Base-by-base conservation (phyloP, 768 basidiomycete species). In the Russula olivacea region DNA sequence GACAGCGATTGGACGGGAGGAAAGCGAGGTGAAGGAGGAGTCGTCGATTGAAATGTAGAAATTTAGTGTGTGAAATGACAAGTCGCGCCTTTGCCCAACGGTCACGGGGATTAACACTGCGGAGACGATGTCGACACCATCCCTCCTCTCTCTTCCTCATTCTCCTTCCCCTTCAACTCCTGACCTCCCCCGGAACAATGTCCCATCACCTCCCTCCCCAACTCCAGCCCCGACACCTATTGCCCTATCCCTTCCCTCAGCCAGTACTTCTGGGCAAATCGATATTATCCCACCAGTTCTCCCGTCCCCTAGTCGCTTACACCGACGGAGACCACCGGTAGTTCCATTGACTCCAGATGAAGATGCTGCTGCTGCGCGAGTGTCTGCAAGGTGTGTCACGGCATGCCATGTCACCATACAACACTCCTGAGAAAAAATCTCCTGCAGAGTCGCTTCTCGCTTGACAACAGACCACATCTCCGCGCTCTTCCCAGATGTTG, bases 381-480 rank as follows among this genome's bases (percentile, higher is more conserved):
- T 65, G 21, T 59, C 63, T 19, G 40, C 63, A 41, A 65, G 61
- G 67, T 68, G 14, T 34, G 65, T 32, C 43, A 9, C 28, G 3
- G n/a, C 49, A 21, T 1, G 17, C 32, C 49, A 53, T 61, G n/a
- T 61, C 57, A 38, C 2, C 14, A 19, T n/a, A n/a, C 23, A n/a
- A 12, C 34, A 28, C 19, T 34, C 36, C 23, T 56, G 9, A 48
- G 6, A 40, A 40, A 19, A 40, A 36, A 30, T 25, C n/a, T 40
- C 25, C 43, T n/a, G 38, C 69, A 88, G 86, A 66, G 76, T 89
- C 65, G 75, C 79, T 61, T 71, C 80, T 25, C 79, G 79, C 66
- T 76, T 91, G 55, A 79, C 79, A 1, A 74, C 79, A 40, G 90
- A 93, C 72, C 89, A 91, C 58, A 75, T 77, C 45, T 74, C 79